phyloP scores from a whole-genome alignment of 2,329 filamentous ascomycete genomes.

The Clarireedia paspali region DNA sequence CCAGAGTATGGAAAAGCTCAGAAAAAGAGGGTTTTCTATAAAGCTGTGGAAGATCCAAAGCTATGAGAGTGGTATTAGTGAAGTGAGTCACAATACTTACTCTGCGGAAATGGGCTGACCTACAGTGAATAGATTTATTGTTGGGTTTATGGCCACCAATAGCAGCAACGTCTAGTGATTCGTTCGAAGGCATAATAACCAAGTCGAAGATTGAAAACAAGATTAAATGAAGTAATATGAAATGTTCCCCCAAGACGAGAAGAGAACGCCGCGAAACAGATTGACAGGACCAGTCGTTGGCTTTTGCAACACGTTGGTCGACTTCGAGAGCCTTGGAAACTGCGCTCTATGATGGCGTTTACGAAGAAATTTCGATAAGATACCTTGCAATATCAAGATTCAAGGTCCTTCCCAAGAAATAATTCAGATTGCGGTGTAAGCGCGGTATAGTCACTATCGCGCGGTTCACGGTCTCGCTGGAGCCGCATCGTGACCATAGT shows the following conservation, averaged over 20 bases:
- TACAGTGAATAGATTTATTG: slow-evolving; percentile 4
- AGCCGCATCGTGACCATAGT: not conserved
- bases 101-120: not conserved
- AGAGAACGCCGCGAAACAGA: no score
- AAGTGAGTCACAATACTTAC: not conserved
- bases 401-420: not conserved
- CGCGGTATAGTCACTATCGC: not conserved
- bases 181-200: not conserved
- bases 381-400: not conserved
- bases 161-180: not conserved
- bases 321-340: no score
- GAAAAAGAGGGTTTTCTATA: slow-evolving; percentile 65
- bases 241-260: no score
- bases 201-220: not conserved
- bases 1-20: slow-evolving; percentile 58
- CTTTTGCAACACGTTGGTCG: no score
- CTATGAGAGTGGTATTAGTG: slow-evolving; percentile 30
- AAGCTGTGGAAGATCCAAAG: slow-evolving; percentile 73
- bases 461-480: not conserved
- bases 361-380: no score
- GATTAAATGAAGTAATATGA: no score
- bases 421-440: no score
- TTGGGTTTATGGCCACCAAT: no score
- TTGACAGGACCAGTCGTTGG: no score
- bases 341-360: no score